phyloP scores from a whole-genome alignment of 305 asterid species.

The Fraxinus sp. region DNA sequence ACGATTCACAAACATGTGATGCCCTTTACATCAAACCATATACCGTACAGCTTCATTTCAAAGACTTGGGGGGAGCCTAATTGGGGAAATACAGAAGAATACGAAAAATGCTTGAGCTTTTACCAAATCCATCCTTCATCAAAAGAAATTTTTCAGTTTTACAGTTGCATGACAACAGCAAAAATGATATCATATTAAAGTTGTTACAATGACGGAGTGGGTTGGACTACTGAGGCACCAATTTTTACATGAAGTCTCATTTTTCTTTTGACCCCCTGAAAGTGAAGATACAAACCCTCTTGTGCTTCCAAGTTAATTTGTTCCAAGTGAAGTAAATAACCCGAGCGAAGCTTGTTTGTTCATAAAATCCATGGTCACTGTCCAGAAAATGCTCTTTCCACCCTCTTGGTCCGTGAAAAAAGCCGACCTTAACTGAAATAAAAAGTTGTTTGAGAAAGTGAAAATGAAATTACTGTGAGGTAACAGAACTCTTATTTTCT shows the following conservation, averaged over 20 bases:
- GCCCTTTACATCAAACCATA: not conserved
- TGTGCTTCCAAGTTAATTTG: conserved; percentile 12
- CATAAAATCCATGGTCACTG: not conserved
- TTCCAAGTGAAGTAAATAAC: conserved; percentile 9
- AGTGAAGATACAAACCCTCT: not conserved
- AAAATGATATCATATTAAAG: not conserved
- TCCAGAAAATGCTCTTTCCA: not conserved
- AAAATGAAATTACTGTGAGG: not conserved
- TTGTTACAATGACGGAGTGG: not conserved
- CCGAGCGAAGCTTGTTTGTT: not conserved
- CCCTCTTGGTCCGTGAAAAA: not conserved
- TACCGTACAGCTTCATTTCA: not conserved
- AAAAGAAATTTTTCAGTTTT: not conserved
- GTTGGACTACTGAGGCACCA: not conserved
- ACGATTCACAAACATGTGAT: not conserved
- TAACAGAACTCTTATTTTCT: not conserved
- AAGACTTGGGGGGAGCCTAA: not conserved
- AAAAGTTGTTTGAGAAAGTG: not conserved
- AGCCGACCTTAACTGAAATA: conserved; percentile 23
- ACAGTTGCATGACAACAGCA: not conserved
- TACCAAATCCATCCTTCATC: not conserved
- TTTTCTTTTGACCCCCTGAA: not conserved
- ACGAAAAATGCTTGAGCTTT: not conserved
- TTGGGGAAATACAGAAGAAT: too few relatives aligned
- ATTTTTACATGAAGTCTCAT: not conserved